Base-by-base conservation (phyloP, 169 alveolate genomes). In the Perkinsus chesapeaki region DNA sequence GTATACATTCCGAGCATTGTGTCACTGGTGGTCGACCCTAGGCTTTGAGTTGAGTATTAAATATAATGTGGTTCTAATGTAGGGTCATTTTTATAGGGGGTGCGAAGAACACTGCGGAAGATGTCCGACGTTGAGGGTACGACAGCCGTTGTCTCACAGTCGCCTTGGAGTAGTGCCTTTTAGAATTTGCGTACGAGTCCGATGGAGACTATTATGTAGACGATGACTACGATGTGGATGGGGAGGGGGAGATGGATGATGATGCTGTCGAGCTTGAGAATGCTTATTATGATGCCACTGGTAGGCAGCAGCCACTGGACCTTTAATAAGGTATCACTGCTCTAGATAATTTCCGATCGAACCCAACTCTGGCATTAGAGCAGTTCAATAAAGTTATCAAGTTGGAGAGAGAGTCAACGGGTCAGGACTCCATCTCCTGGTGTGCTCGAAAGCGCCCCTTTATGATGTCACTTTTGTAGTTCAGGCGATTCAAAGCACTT, bases 151-250 rank as follows among this genome's bases (percentile, higher is more conserved):
- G n/a, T n/a, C n/a, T n/a, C n/a, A n/a, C n/a, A n/a, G n/a, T n/a
- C n/a, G n/a, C n/a, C n/a, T n/a, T n/a, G n/a, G n/a, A n/a, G n/a
- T 43, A 16, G 60, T 43, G 60, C 23, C 60, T n/a, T n/a, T n/a
- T n/a, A 43, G 93, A 91, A 23, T 91, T 91, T 27, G 90, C 34
- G 73, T 91, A 12, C 47, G 93, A 91, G 93, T 39, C 90, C 12
- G 93, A 91, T 20, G 90, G 47, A 73, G 93, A 23, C 34, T n/a
- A 10, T 0, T 5, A 12, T 5, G 72, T 38, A n/a, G 39, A 39
- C 31, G 90, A 91, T 3, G 91, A 91, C 19, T 60, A 36, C 12
- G 93, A 91, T 37, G 93, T 39, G 3, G 38, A 12, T 5, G 72
- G 39, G 20, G 39, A 39, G 27, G 90, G 43, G 36, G 91, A 91